A percentile compares a stretch with the other conserved stretches of the same genome.
Conservation (phyloP, 768 basidiomycete species). For the Mycena venus region DNA sequence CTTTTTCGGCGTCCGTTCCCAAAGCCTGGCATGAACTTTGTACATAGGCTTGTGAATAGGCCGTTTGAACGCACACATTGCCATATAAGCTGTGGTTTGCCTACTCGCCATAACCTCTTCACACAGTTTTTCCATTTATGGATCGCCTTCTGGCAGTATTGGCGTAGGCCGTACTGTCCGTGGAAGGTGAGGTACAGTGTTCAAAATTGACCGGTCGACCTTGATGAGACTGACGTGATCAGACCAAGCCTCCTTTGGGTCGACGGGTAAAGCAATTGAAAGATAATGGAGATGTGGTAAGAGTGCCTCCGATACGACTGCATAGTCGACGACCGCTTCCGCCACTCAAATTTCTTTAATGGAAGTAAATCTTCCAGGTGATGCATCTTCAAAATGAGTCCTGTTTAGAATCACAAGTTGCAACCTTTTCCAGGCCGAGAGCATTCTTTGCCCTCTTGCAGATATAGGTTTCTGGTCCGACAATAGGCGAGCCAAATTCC, state of each 20-base stretch:
- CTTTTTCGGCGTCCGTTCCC: too few relatives aligned
- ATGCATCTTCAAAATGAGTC: background rate
- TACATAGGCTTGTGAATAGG: too few relatives aligned
- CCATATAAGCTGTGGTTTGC: too few relatives aligned
- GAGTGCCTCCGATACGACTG: background rate
- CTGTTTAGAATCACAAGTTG: background rate
- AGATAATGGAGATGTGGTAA: background rate
- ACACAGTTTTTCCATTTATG: too few relatives aligned
- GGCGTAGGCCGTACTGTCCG: background rate
- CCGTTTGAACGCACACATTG: too few relatives aligned
- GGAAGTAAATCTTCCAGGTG: background rate
- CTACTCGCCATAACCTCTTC: too few relatives aligned
- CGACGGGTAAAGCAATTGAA: background rate
- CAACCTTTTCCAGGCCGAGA: constrained; percentile 12
- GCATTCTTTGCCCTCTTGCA: constrained; percentile 2
- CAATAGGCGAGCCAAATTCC: too few relatives aligned
- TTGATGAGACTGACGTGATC: constrained; percentile 10
- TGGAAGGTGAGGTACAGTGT: background rate
- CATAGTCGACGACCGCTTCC: background rate
- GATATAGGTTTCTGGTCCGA: too few relatives aligned
- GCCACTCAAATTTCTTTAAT: background rate
- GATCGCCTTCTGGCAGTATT: background rate
- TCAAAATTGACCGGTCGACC: background rate
- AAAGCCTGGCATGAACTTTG: background rate
- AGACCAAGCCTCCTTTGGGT: background rate